phyloP scores from a whole-genome alignment of 768 basidiomycete species.

The Gelatoporia subvermispora region DNA sequence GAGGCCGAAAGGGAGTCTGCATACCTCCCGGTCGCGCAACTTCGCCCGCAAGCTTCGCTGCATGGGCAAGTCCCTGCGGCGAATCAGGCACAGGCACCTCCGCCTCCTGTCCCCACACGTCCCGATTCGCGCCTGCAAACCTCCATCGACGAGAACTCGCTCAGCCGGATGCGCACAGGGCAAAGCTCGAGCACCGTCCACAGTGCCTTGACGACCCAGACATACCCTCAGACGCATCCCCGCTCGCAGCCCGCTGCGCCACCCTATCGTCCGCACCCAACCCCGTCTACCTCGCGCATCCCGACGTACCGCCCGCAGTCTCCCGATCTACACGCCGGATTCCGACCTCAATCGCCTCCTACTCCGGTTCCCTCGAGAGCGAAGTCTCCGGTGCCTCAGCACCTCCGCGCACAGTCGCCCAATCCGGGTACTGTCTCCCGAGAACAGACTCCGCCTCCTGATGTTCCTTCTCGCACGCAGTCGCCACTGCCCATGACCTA shows the following conservation, averaged over 20 bases:
- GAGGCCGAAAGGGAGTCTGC: neutral
- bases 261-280: neutral
- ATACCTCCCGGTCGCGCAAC: slow-evolving; percentile 14
- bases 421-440: neutral
- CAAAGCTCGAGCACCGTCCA: too few species aligned
- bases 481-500: slow-evolving; percentile 7
- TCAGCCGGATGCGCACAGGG: too few species aligned
- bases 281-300: too few species aligned
- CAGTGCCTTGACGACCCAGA: too few species aligned
- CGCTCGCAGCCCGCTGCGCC: neutral
- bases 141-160: too few species aligned
- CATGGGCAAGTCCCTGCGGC: neutral
- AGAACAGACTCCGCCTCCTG: slow-evolving; percentile 1
- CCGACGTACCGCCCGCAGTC: neutral
- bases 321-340: neutral
- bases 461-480: slow-evolving; percentile 10
- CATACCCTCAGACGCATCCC: neutral
- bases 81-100: neutral
- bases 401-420: neutral
- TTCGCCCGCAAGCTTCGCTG: slow-evolving; percentile 10
- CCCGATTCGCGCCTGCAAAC: neutral
- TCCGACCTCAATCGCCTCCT: slow-evolving; percentile 6
- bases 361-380: neutral
- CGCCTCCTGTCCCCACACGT: neutral
- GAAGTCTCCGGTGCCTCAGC: neutral